Evolutionary conservation across 257 asterid genomes (phyloP), one percentile per base, ranked within the genome.

Genomic region (Osmanthus fragrans): DNA sequence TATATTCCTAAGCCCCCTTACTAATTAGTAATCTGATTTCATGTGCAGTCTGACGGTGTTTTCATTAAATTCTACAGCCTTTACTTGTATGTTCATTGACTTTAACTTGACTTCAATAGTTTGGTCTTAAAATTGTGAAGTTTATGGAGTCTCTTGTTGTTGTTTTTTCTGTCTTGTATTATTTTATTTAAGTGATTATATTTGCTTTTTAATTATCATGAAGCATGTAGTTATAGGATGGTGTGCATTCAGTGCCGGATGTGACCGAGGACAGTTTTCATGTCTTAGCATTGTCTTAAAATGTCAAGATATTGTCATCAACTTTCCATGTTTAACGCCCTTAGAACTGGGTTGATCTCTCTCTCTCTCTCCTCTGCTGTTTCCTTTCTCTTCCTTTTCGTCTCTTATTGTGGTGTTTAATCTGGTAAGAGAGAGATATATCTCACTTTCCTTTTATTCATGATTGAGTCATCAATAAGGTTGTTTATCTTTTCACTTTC

Each of bases 271-370:
- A 51, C 30, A 58, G 69, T 27, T 34, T 74, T 11, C 9, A 19
- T 72, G 71, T 75, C 72, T 21, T 64, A 4, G 69, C 58, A 70
- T 68, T 72, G 80, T 72, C 54, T 71, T 39, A 34, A 36, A 11
- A 34, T 72, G 39, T 76, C 71, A 27, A 54, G 34, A 63, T 63
- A 27, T 10, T 63, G 18, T 27, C 15, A 9, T 40, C 12, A 27
- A 63, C 33, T 27, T 25, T 23, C 69, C 69, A 25, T 25, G 34
- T 72, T 72, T 27, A 5, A 56, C 21, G 33, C 12, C 16, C 19
- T 65, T 63, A 25, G 13, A n/a, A 58, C 15, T 58, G 12, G 49
- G 60, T 71, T 21, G 13, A 5, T 51, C n/a, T 47, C 56, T 15
- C 63, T 2, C 12, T 27, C 21, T 32, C 19, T 30, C 5, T 25